These are phyloP conservation scores for Dissophora globulifera DNA, from an alignment of 192 early-diverging fungal genomes.

Conservation along the genomic window DNA sequence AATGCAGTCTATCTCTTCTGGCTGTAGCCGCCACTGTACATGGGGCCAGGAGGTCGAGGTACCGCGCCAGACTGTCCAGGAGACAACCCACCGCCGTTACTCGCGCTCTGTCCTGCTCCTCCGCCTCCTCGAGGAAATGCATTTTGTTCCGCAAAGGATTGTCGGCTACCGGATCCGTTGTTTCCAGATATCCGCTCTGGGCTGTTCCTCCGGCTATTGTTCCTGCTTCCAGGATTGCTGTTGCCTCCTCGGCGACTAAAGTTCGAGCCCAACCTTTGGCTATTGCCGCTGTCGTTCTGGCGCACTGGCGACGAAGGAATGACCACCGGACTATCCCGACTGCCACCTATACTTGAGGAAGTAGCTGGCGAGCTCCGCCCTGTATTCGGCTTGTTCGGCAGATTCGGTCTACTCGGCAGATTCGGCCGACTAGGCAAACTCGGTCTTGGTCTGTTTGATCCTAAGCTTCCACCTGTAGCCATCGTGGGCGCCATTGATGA, in stretches of 20 bases:
- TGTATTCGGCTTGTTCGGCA: too few relatives aligned
- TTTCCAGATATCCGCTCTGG: slow-evolving; percentile 8
- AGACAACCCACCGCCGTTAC: background rate
- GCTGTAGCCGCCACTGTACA: slow-evolving; percentile 43
- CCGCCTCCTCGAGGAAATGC: slow-evolving; percentile 21
- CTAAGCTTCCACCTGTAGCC: slow-evolving; percentile 3
- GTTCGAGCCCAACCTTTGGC: too few relatives aligned
- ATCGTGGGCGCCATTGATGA: slow-evolving; percentile 1
- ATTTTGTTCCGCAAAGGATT: slow-evolving; percentile 40
- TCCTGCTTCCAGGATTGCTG: background rate
- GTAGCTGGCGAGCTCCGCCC: background rate
- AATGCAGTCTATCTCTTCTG: slow-evolving; percentile 8
- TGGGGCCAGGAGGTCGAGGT: slow-evolving; percentile 11
- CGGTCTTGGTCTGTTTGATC: background rate
- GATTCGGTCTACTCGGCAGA: too few relatives aligned
- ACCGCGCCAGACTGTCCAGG: slow-evolving; percentile 1
- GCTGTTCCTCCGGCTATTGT: background rate
- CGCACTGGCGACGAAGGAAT: background rate
- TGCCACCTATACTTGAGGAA: background rate
- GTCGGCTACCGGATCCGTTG: background rate
- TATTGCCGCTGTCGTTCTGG: too few relatives aligned
- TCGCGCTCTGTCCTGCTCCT: background rate
- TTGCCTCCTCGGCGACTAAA: too few relatives aligned
- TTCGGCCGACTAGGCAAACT: too few relatives aligned
- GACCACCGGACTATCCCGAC: background rate